Evolutionary conservation across 352 stramenopile species (phyloP).

Genomic region (Phytophthora podocarpi): DNA sequence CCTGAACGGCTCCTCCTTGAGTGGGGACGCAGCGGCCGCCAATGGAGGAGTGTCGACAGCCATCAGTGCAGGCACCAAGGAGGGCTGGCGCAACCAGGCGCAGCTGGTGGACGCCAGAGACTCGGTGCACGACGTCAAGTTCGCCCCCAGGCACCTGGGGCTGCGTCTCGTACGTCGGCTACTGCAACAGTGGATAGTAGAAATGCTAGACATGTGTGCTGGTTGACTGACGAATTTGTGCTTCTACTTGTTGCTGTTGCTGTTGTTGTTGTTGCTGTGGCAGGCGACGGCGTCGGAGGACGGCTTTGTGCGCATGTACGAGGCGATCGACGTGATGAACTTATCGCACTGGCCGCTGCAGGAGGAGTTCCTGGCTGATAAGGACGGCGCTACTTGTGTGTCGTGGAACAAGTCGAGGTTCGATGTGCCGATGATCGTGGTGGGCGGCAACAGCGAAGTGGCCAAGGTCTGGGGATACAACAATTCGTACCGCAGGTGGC

Average conservation of each 20-base stretch:
- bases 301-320: constrained; percentile 95
- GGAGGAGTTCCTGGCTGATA: constrained; percentile 85
- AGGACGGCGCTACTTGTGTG: constrained; percentile 90
- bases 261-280: neutral
- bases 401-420: constrained; percentile 96
- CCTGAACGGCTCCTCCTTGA: constrained; percentile 33
- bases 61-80: constrained; percentile 32
- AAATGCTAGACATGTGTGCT: neutral
- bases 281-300: constrained; percentile 94
- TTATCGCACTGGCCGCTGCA: constrained; percentile 94
- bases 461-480: constrained; percentile 94
- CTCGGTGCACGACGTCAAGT: constrained; percentile 95
- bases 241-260: too few relatives aligned
- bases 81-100: constrained; percentile 84
- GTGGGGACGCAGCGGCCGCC: neutral
- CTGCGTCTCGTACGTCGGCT: constrained; percentile 80
- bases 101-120: constrained; percentile 92
- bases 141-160: constrained; percentile 93
- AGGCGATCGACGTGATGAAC: constrained; percentile 96
- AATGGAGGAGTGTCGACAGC: constrained; percentile 1
- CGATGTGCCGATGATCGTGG: constrained; percentile 94
- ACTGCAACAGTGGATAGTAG: neutral
- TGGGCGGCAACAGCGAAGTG: constrained; percentile 90
- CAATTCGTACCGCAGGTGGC: constrained; percentile 86
- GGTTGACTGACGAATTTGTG: neutral